Conservation (phyloP, 2,329 filamentous ascomycete genomes). For the Periconia macrospinosa region DNA sequence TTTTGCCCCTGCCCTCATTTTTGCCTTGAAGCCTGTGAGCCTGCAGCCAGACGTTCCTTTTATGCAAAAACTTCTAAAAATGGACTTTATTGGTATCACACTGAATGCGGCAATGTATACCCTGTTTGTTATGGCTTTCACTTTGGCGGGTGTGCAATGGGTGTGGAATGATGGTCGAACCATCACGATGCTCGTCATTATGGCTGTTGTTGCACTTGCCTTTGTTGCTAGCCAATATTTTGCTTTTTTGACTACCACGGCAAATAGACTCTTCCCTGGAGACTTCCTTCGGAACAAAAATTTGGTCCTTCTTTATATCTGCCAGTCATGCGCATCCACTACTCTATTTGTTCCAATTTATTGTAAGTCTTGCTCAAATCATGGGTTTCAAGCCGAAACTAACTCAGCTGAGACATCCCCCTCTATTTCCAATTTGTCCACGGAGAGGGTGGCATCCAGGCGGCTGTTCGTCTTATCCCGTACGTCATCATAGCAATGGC, state of each 20-base stretch:
- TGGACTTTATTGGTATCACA: too few species aligned
- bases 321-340: conserved; percentile 20
- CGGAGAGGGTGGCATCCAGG: conserved; percentile 15
- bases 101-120: not conserved
- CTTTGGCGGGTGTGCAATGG: conserved; percentile 54
- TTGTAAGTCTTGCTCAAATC: too few species aligned
- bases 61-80: too few species aligned
- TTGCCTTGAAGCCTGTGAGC: too few species aligned
- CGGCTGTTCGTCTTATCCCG: conserved; percentile 28
- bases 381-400: too few species aligned
- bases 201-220: conserved; percentile 45
- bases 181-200: conserved; percentile 52
- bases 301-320: conserved; percentile 11
- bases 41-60: too few species aligned
- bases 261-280: conserved; percentile 53
- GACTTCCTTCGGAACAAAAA: conserved; percentile 44
- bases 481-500: too few species aligned
- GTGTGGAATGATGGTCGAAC: conserved; percentile 49
- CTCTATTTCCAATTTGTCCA: conserved; percentile 30
- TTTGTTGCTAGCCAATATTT: conserved; percentile 52
- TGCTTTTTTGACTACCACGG: conserved; percentile 48
- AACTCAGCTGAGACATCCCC: too few species aligned
- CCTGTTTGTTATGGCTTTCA: conserved; percentile 6
- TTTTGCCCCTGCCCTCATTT: not conserved
- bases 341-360: conserved; percentile 42